These are phyloP conservation scores for Nothopassalora personata DNA, from an alignment of 2,329 filamentous ascomycete species.

Conservation along the genomic window DNA sequence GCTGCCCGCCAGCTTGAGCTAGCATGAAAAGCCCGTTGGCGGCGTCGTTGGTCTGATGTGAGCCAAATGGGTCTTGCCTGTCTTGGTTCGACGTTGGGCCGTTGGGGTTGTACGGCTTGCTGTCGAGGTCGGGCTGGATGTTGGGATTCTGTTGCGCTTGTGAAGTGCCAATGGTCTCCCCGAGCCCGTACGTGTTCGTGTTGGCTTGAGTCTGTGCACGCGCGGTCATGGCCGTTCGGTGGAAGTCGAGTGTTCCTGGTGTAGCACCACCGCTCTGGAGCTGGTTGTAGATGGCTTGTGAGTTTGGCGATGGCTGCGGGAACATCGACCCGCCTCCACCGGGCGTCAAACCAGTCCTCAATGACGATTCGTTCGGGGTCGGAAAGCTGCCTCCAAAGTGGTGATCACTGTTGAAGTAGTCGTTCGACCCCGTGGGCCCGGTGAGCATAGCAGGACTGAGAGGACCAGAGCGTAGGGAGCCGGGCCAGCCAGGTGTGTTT, in stretches of 20 bases:
- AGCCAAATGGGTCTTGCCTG: constrained; percentile 64
- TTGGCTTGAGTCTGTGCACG: constrained; percentile 54
- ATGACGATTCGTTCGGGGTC: constrained; percentile 91
- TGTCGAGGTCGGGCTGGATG: constrained; percentile 35
- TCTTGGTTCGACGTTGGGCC: constrained; percentile 36
- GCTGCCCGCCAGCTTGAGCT: constrained; percentile 62
- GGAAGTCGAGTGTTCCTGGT: constrained; percentile 87
- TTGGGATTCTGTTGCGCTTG: constrained; percentile 39
- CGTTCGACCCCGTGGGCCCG: constrained; percentile 63
- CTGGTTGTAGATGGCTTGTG: constrained; percentile 74
- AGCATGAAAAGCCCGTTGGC: constrained; percentile 92
- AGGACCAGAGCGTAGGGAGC: constrained; percentile 84
- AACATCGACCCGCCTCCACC: constrained; percentile 97
- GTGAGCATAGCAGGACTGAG: constrained; percentile 96
- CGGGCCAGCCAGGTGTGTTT: constrained; percentile 72
- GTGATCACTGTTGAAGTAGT: constrained; percentile 73
- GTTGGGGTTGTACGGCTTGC: constrained; percentile 53
- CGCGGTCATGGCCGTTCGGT: constrained; percentile 82
- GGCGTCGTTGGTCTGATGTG: constrained; percentile 86
- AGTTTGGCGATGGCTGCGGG: constrained; percentile 81
- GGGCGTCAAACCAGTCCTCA: constrained; percentile 85
- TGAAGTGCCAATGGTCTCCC: constrained; percentile 38
- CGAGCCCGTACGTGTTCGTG: constrained; percentile 30
- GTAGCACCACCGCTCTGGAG: constrained; percentile 77
- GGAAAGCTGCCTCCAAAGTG: constrained; percentile 80